Conservation (phyloP, 306 rosid genomes). For the Geum urbanum region DNA sequence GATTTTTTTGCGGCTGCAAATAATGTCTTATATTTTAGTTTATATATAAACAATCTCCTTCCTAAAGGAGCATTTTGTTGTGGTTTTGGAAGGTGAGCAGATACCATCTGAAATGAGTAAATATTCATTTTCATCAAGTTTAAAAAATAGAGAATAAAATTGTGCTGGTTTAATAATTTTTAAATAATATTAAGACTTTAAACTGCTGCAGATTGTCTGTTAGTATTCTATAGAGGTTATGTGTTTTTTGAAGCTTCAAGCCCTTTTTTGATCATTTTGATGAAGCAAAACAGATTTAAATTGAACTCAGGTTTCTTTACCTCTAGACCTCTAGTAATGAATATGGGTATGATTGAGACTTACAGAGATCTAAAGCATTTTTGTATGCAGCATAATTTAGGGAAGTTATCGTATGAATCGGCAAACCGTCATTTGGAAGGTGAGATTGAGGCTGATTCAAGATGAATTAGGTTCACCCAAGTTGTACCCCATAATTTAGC, state of each 20-base stretch:
- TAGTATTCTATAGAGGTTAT: neutral
- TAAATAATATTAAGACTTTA: neutral
- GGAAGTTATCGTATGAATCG: too few relatives aligned
- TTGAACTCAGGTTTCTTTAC: too few relatives aligned
- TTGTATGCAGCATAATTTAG: too few relatives aligned
- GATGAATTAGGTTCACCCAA: too few relatives aligned
- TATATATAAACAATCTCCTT: neutral
- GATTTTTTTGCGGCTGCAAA: neutral
- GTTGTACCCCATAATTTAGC: too few relatives aligned
- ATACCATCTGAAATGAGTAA: neutral
- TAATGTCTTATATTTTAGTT: neutral
- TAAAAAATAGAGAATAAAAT: neutral
- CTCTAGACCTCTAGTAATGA: too few relatives aligned
- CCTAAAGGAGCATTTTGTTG: neutral
- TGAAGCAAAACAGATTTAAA: too few relatives aligned
- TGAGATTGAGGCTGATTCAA: too few relatives aligned
- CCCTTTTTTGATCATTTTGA: neutral
- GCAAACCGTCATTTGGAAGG: too few relatives aligned
- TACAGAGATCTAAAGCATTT: too few relatives aligned
- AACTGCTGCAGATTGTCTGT: neutral
- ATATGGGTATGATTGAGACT: too few relatives aligned
- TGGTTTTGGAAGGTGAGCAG: conserved; percentile 2
- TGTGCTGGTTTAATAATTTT: neutral
- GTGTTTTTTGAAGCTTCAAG: neutral
- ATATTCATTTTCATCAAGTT: neutral